Conservation (phyloP, 2,329 filamentous ascomycete genomes). For the Aspergillus ustus region DNA sequence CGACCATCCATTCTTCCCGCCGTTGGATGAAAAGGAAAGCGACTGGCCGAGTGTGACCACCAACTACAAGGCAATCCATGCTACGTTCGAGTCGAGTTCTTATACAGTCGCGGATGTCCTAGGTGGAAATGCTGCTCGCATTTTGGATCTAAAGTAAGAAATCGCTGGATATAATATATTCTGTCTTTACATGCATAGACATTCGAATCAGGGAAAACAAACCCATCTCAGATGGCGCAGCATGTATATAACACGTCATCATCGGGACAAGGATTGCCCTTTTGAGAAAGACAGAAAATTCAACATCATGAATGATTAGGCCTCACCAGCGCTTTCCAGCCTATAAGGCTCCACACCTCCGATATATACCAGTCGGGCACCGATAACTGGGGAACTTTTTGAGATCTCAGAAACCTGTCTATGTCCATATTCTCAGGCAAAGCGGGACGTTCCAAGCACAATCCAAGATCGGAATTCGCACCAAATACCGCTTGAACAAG, state of each 20-base stretch:
- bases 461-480: constrained; percentile 33
- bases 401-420: constrained; percentile 14
- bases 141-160: constrained; percentile 42
- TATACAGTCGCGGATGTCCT: constrained; percentile 42
- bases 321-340: constrained; percentile 55
- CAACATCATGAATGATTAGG: neutral
- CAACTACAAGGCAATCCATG: constrained; percentile 51
- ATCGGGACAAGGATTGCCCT: neutral
- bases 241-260: constrained; percentile 1
- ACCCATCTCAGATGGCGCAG: neutral
- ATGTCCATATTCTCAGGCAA: constrained; percentile 26
- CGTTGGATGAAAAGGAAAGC: constrained; percentile 38
- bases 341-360: constrained; percentile 62
- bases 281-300: neutral
- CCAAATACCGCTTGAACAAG: constrained; percentile 49
- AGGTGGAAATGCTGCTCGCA: constrained; percentile 50
- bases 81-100: constrained; percentile 38
- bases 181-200: neutral
- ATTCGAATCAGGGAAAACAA: neutral
- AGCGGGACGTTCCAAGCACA: constrained; percentile 30
- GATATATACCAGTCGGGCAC: constrained; percentile 59
- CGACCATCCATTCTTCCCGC: constrained; percentile 53
- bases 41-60: constrained; percentile 54
- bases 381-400: constrained; percentile 35
- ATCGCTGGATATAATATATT: neutral